These are phyloP conservation scores for Solanum chacoense DNA, from an alignment of 305 asterid genomes.

Conservation along the genomic window DNA sequence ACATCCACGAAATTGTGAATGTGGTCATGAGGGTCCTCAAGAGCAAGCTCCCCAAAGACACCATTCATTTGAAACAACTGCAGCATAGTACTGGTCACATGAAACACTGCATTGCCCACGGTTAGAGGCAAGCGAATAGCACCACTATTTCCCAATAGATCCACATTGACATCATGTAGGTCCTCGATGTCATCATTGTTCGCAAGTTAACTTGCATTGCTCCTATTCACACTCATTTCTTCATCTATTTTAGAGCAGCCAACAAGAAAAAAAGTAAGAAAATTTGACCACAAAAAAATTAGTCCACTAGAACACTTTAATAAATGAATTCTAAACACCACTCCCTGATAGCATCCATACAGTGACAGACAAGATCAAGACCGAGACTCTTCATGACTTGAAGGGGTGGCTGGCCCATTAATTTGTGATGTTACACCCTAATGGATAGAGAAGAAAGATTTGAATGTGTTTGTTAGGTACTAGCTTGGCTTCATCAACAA, in stretches of 20 bases:
- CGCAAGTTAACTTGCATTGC: background rate
- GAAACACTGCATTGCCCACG: background rate
- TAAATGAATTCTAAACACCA: background rate
- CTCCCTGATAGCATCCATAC: background rate
- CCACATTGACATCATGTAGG: background rate
- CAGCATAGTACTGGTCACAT: background rate
- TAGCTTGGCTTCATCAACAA: background rate
- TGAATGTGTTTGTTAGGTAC: background rate
- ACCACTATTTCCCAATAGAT: background rate
- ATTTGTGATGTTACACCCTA: background rate
- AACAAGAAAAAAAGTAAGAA: background rate
- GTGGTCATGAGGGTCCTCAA: background rate
- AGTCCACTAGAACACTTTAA: background rate
- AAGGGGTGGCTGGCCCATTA: background rate
- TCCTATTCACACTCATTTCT: background rate
- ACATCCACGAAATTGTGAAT: background rate
- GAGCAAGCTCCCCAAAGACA: background rate
- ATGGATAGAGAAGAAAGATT: background rate
- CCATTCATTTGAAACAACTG: background rate
- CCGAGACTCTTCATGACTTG: background rate
- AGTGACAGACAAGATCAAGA: background rate
- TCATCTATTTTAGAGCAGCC: background rate
- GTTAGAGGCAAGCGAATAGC: background rate
- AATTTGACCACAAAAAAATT: background rate
- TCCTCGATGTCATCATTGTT: background rate